phyloP scores from a whole-genome alignment of 2,329 filamentous ascomycete species.

The Penicillium sumatraense region DNA sequence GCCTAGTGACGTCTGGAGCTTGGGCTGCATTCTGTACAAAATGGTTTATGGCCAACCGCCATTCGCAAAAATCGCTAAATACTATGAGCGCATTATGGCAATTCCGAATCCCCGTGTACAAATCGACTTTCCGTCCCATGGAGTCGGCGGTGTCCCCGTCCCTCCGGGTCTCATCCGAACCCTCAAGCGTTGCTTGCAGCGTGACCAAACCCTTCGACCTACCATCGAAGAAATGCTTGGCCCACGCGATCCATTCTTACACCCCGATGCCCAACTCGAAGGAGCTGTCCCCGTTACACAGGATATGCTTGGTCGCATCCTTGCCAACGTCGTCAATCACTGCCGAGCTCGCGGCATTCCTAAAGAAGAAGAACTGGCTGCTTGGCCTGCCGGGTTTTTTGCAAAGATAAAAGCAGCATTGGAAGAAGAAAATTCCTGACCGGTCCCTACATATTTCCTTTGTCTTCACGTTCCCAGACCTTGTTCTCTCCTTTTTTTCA shows the following conservation, averaged over 20 bases:
- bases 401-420: constrained; percentile 52
- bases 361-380: constrained; percentile 59
- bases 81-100: constrained; percentile 74
- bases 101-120: constrained; percentile 55
- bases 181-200: constrained; percentile 61
- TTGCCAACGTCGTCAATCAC: constrained; percentile 63
- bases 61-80: constrained; percentile 89
- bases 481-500: constrained; percentile 14
- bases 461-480: constrained; percentile 19
- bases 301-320: constrained; percentile 64
- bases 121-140: constrained; percentile 52
- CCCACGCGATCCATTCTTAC: constrained; percentile 61
- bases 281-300: constrained; percentile 57
- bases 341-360: constrained; percentile 61
- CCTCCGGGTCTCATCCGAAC: constrained; percentile 61
- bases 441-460: constrained; percentile 29
- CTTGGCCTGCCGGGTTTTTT: constrained; percentile 54
- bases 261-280: constrained; percentile 56
- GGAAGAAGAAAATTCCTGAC: constrained; percentile 45
- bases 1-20: constrained; percentile 91
- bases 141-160: constrained; percentile 55
- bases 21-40: constrained; percentile 96
- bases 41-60: constrained; percentile 98
- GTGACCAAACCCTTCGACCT: constrained; percentile 61
- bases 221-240: constrained; percentile 61